Percentiles rank a stretch among this genome's conserved stretches.
Evolutionary conservation across 768 basidiomycete genomes (phyloP).

Genomic region (Russula sp.): DNA sequence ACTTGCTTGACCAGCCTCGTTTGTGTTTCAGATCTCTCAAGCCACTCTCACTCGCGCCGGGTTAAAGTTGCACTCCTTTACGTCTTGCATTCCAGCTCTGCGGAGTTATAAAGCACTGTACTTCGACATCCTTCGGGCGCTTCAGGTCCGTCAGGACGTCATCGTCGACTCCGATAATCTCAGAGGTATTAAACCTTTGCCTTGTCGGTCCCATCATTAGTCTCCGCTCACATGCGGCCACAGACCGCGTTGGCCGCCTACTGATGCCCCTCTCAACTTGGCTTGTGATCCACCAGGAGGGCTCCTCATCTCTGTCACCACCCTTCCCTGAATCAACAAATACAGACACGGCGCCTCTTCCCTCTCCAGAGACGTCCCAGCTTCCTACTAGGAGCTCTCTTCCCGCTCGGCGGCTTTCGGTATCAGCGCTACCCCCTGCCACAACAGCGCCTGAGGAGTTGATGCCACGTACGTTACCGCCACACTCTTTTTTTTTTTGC

Average conservation of each 20-base stretch:
- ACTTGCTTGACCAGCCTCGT: slow-evolving; percentile 2
- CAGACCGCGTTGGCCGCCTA: slow-evolving; percentile 18
- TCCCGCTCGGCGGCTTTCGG: background rate
- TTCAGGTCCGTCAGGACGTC: slow-evolving; percentile 14
- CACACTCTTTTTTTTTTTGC: background rate
- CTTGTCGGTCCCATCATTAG: background rate
- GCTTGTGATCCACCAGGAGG: slow-evolving; percentile 17
- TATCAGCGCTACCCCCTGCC: background rate
- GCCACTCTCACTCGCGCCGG: slow-evolving; percentile 19
- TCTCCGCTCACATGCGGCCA: slow-evolving; percentile 1
- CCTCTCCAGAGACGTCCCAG: background rate
- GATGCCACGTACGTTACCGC: slow-evolving; percentile 21
- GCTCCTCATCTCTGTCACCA: slow-evolving; percentile 1
- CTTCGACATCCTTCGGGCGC: slow-evolving; percentile 21
- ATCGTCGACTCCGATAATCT: slow-evolving; percentile 13
- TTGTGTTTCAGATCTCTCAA: slow-evolving; percentile 20
- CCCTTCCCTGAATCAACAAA: background rate
- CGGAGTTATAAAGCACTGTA: slow-evolving; percentile 18
- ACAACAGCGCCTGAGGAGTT: slow-evolving; percentile 12
- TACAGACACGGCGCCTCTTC: background rate
- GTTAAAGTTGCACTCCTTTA: slow-evolving; percentile 18
- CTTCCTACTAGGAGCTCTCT: background rate
- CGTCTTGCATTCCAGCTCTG: slow-evolving; percentile 15
- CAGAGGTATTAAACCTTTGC: slow-evolving; percentile 15
- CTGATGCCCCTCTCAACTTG: slow-evolving; percentile 21